Conservation (phyloP, 257 asterid genomes). For the Plantago ovata region DNA sequence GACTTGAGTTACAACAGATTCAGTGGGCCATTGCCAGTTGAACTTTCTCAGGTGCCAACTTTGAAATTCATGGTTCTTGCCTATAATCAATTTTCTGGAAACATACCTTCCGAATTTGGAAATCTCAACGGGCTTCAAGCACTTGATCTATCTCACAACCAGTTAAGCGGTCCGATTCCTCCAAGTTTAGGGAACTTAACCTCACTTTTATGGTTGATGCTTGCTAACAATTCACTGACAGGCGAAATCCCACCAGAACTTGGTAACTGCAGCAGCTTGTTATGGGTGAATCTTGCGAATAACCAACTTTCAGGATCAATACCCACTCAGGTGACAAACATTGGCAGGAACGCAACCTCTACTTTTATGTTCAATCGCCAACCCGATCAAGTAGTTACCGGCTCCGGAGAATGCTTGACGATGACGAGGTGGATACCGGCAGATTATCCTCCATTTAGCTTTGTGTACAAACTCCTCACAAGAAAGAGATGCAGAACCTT, state of each 20-base stretch:
- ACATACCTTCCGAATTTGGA: conserved; percentile 73
- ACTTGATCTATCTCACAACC: conserved; percentile 79
- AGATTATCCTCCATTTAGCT: conserved; percentile 78
- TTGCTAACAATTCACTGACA: conserved; percentile 64
- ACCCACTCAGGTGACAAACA: conserved; percentile 48
- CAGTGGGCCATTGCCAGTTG: conserved; percentile 62
- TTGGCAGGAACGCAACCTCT: conserved; percentile 47
- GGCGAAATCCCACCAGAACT: conserved; percentile 67
- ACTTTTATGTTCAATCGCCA: conserved; percentile 57
- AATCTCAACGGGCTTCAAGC: conserved; percentile 63
- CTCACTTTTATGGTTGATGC: conserved; percentile 85
- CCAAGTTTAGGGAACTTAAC: conserved; percentile 54
- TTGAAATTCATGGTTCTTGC: conserved; percentile 73
- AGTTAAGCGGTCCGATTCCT: conserved; percentile 57
- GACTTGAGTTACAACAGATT: conserved; percentile 78
- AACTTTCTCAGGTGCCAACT: conserved; percentile 47
- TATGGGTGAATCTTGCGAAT: conserved; percentile 79
- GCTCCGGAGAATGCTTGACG: conserved; percentile 78
- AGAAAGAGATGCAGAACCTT: conserved; percentile 60
- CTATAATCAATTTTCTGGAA: conserved; percentile 60
- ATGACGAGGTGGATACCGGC: conserved; percentile 96
- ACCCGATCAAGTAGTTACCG: conserved; percentile 38
- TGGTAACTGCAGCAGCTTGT: conserved; percentile 77
- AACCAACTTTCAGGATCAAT: conserved; percentile 55
- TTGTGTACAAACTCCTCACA: conserved; percentile 59